Evolutionary conservation across 176 grass and related monocot species (phyloP).

Genomic region (Triticum dicoccoides): DNA sequence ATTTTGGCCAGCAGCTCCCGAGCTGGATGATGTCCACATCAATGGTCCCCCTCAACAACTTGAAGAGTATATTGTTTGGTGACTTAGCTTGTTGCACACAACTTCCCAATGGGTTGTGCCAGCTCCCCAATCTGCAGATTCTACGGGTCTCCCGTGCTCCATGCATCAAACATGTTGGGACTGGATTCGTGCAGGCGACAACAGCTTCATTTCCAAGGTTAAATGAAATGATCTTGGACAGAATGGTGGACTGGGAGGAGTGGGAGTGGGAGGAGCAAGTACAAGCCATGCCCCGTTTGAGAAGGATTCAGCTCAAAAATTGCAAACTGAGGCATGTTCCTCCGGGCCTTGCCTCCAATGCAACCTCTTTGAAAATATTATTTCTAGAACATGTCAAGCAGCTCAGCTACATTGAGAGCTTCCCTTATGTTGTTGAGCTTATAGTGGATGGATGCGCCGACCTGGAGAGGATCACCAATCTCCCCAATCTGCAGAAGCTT

Average conservation of each 20-base stretch:
- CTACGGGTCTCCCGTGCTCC: too few relatives aligned
- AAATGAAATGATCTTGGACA: accelerated
- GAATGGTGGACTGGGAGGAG: not conserved
- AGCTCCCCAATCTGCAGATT: too few relatives aligned
- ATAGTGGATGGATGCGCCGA: accelerated
- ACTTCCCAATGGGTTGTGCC: too few relatives aligned
- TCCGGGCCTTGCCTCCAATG: not conserved
- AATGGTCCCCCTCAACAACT: too few relatives aligned
- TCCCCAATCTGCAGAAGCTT: not conserved
- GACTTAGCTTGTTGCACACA: too few relatives aligned
- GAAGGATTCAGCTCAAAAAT: not conserved
- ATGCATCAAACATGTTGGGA: too few relatives aligned
- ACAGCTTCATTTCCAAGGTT: not conserved
- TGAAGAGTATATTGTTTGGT: too few relatives aligned
- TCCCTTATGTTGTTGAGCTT: not conserved
- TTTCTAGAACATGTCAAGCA: accelerated
- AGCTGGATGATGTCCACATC: too few relatives aligned
- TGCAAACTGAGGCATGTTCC: conserved; percentile 8
- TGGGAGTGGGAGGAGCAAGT: not conserved
- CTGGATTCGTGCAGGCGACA: too few relatives aligned
- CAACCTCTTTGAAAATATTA: not conserved
- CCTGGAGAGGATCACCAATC: not conserved
- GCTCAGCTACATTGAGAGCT: not conserved
- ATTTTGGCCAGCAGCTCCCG: not conserved
- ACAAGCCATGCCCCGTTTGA: not conserved